These are phyloP conservation scores for Xerocomus brunneocitrinus DNA, from an alignment of 768 basidiomycete genomes.

Conservation along the genomic window DNA sequence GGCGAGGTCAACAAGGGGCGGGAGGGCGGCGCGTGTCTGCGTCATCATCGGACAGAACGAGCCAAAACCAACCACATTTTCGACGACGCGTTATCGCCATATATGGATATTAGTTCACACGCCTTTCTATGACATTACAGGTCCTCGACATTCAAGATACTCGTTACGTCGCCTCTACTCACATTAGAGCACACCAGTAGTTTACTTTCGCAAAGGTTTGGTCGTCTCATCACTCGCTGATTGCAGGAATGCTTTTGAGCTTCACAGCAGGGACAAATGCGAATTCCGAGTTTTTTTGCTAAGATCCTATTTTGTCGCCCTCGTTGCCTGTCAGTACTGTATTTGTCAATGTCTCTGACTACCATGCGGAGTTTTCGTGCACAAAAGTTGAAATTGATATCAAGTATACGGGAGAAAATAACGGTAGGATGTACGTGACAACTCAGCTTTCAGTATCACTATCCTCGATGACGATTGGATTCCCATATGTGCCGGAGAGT, in stretches of 20 bases:
- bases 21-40: constrained; percentile 14
- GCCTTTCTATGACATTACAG: neutral
- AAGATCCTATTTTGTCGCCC: too few species aligned
- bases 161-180: too few species aligned
- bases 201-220: too few species aligned
- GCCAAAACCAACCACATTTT: neutral
- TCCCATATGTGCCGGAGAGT: constrained; percentile 12
- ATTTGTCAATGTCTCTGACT: neutral
- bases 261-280: too few species aligned
- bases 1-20: constrained; percentile 48
- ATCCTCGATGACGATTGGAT: constrained; percentile 26
- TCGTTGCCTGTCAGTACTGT: too few species aligned
- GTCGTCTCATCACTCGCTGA: too few species aligned
- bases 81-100: neutral
- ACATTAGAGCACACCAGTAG: too few species aligned
- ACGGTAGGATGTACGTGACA: neutral
- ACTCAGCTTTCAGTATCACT: constrained; percentile 14
- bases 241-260: too few species aligned
- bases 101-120: neutral
- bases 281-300: too few species aligned
- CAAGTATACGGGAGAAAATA: neutral
- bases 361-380: neutral
- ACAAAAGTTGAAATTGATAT: neutral
- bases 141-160: too few species aligned
- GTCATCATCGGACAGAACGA: constrained; percentile 9